Conservation (phyloP, 352 stramenopile genomes). For the Globisporangium abappressorium region DNA sequence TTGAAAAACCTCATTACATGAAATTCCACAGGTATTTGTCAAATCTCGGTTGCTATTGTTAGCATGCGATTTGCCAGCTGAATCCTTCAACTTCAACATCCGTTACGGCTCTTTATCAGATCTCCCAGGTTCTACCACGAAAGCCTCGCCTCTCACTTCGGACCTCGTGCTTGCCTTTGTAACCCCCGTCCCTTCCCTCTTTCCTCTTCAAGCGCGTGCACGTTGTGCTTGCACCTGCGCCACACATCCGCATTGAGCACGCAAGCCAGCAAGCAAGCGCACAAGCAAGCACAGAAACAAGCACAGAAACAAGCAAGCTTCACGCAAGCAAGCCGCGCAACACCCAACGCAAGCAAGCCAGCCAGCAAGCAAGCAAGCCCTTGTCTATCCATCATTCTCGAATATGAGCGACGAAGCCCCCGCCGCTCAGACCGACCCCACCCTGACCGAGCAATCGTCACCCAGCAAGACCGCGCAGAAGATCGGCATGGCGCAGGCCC, state of each 20-base stretch:
- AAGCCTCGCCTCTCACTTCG: not conserved
- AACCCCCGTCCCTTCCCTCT: not conserved
- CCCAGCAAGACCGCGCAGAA: conserved; percentile 81
- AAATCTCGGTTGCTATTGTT: not conserved
- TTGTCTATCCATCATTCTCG: not conserved
- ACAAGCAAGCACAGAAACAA: not conserved
- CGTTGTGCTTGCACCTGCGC: not conserved
- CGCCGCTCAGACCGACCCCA: not conserved
- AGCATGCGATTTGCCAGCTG: not conserved
- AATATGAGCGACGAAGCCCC: conserved; percentile 31
- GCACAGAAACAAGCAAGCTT: not conserved
- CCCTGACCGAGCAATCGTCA: conserved; percentile 41
- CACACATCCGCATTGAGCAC: conserved; percentile 10
- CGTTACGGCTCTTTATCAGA: conserved; percentile 5
- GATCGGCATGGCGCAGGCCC: conserved; percentile 73
- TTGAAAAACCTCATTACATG: not conserved
- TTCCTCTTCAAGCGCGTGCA: not conserved
- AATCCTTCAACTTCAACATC: conserved; percentile 15
- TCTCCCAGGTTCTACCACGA: not conserved
- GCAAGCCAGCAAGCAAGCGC: not conserved
- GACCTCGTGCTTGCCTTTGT: not conserved
- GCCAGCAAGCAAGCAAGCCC: not conserved
- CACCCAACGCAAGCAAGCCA: not conserved
- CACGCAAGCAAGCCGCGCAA: too few relatives aligned
- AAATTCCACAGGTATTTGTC: not conserved